Base-by-base conservation (phyloP, 805 yeast species). In the Candida boleticola region DNA sequence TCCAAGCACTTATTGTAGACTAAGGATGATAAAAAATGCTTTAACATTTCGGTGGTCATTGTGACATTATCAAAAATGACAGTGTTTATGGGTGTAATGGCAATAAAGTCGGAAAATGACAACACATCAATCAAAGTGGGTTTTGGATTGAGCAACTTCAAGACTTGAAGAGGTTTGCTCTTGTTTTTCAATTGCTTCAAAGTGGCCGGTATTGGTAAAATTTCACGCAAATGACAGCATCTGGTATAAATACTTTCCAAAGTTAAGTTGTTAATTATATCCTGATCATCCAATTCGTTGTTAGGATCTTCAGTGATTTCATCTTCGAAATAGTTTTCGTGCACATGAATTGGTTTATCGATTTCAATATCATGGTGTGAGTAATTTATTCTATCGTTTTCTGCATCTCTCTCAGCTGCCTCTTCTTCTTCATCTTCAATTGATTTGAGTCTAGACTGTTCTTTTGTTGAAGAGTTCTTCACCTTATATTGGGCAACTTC, bases 191-290 rank as follows among this genome's bases (percentile, higher is more conserved):
- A 61, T 45, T 70, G 75, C 54, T 85, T 84, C 51, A 87, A 57
- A 5, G 92, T 89, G 2, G 95, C 92, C 3, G 96, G 92, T 38
- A 90, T 90, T 1, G 98, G 97, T 46, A 90, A 61, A 43, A 90
- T 90, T 55, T 90, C 97, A 42, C 97, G 72, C 44, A 90, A 68
- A 61, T 90, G 97, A 59, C 97, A 90, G 61, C 97, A 92, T 49
- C 97, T 71, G 1, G 97, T 88, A 50, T 78, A 78, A 13, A 78
- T 58, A 11, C 69, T 59, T 43, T 78, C 83, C 37, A 79, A 57
- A 2, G 80, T 60, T 1, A 74, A 51, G 10, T 56, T 53, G 1
- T 53, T 49, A 7, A 39, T 37, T 9, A 36, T 23, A 6, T 41
- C 45, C 18, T 57, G 57, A 9, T 42, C 51, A 7, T 49, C 53